These are phyloP conservation scores for Aspergillus aculeatus DNA, from an alignment of 2,329 filamentous ascomycete species.

Conservation along the genomic window DNA sequence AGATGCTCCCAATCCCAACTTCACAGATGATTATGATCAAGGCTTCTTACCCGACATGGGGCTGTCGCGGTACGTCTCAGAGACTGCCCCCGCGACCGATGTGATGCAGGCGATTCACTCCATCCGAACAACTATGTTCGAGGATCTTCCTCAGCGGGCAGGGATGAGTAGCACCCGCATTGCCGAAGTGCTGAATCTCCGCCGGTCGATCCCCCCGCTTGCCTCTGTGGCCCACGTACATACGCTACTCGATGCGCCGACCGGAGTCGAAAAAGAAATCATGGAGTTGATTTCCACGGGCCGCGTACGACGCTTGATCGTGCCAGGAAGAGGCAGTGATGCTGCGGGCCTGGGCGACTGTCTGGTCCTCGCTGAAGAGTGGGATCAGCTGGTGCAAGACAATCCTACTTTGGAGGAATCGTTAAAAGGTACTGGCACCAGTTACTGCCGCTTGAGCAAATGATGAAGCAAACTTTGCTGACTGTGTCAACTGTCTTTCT, in stretches of 20 bases:
- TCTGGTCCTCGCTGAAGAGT: constrained; percentile 54
- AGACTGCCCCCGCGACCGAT: constrained; percentile 47
- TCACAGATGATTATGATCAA: constrained; percentile 25
- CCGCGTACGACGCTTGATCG: constrained; percentile 53
- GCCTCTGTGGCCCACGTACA: constrained; percentile 62
- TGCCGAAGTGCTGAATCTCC: constrained; percentile 58
- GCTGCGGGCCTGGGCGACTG: constrained; percentile 59
- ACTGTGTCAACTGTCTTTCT: constrained; percentile 5
- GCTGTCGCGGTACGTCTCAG: constrained; percentile 49
- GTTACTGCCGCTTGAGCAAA: constrained; percentile 1
- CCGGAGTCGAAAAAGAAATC: constrained; percentile 60
- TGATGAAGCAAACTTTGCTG: background rate
- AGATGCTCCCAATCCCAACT: constrained; percentile 24
- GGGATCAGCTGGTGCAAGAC: constrained; percentile 46
- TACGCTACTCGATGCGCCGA: constrained; percentile 56
- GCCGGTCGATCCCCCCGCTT: constrained; percentile 55
- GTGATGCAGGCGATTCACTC: constrained; percentile 55
- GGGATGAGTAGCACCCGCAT: constrained; percentile 64
- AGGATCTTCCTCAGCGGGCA: constrained; percentile 53
- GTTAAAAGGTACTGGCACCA: constrained; percentile 33
- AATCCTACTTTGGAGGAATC: constrained; percentile 34
- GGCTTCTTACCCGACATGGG: constrained; percentile 54
- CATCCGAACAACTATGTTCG: constrained; percentile 55
- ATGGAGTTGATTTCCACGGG: constrained; percentile 52
- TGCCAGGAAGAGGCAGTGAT: constrained; percentile 58